Percentiles rank a stretch among this genome's conserved stretches.
Conservation (phyloP, 2,329 filamentous ascomycete genomes). For the Xylariales sp. region DNA sequence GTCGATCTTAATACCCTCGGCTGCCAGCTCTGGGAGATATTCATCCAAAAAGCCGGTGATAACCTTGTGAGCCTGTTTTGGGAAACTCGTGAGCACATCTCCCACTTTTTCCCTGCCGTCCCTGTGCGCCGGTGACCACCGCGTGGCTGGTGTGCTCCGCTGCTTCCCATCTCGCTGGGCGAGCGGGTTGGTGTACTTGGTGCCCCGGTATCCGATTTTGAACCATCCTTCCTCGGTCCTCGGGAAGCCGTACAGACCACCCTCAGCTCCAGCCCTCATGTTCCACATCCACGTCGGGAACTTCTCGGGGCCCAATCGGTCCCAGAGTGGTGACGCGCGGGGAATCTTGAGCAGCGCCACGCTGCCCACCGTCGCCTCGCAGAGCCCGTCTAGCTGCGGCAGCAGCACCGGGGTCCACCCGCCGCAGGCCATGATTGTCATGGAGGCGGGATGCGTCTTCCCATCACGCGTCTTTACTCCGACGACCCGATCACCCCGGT, state of each 20-base stretch:
- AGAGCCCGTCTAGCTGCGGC: constrained; percentile 32
- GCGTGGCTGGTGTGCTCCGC: constrained; percentile 34
- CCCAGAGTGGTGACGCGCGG: constrained; percentile 25
- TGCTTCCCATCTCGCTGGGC: constrained; percentile 21
- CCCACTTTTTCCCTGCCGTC: constrained; percentile 10
- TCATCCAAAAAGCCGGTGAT: constrained; percentile 29
- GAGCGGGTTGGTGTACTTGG: constrained; percentile 43
- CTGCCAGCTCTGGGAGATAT: constrained; percentile 37
- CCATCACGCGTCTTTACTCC: constrained; percentile 36
- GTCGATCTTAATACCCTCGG: constrained; percentile 31
- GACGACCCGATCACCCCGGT: constrained; percentile 18
- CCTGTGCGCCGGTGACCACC: constrained; percentile 20
- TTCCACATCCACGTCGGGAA: constrained; percentile 42
- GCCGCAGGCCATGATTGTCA: constrained; percentile 23
- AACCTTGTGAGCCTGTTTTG: constrained; percentile 20
- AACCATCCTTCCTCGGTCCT: constrained; percentile 35
- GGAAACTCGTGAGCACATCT: constrained; percentile 18
- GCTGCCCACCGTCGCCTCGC: constrained; percentile 44
- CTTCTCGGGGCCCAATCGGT: constrained; percentile 32
- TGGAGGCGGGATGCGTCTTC: not conserved
- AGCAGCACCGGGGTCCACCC: constrained; percentile 39
- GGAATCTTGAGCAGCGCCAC: constrained; percentile 41
- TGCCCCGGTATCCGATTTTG: constrained; percentile 46
- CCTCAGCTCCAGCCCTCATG: constrained; percentile 30
- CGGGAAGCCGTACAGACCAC: constrained; percentile 44